Evolutionary conservation across 371 early-diverging fungal species (phyloP).

Genomic region (Mucor sp.): DNA sequence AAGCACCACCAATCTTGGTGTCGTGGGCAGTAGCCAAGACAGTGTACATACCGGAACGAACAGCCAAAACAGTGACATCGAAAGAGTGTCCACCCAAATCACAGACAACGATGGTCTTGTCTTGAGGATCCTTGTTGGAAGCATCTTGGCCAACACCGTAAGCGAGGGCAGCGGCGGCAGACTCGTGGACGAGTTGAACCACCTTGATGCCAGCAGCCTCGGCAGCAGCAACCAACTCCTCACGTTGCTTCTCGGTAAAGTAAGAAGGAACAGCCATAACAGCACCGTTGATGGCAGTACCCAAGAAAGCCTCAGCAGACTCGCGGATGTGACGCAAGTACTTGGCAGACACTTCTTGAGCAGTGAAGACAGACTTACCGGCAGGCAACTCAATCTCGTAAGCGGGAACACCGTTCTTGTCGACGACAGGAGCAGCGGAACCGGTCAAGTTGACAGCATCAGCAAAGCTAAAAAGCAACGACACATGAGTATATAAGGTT

Average conservation of each 20-base stretch:
- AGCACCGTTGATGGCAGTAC: constrained; percentile 78
- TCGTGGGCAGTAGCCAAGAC: constrained; percentile 86
- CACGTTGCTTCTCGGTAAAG: constrained; percentile 86
- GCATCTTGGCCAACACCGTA: constrained; percentile 77
- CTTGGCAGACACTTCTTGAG: constrained; percentile 73
- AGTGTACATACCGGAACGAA: constrained; percentile 89
- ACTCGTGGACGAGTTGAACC: constrained; percentile 91
- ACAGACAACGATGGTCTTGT: constrained; percentile 87
- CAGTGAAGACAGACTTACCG: constrained; percentile 64
- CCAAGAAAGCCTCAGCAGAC: constrained; percentile 89
- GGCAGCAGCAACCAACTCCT: constrained; percentile 81
- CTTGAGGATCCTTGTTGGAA: constrained; percentile 58
- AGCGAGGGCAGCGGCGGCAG: constrained; percentile 96
- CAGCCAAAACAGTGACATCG: constrained; percentile 88
- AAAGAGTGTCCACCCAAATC: constrained; percentile 98
- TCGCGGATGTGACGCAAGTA: constrained; percentile 82
- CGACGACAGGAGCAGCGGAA: constrained; percentile 65
- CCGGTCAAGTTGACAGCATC: constrained; percentile 52
- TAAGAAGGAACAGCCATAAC: constrained; percentile 96
- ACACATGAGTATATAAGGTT: not conserved
- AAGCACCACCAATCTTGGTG: constrained; percentile 87
- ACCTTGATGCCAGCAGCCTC: constrained; percentile 90
- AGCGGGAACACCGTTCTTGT: constrained; percentile 69
- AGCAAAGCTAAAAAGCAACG: constrained; percentile 28
- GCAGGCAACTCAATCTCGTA: constrained; percentile 78